Evolutionary conservation across 768 basidiomycete species (phyloP), one percentile per base, ranked within the genome.

Genomic region (Lentinus tigrinus): DNA sequence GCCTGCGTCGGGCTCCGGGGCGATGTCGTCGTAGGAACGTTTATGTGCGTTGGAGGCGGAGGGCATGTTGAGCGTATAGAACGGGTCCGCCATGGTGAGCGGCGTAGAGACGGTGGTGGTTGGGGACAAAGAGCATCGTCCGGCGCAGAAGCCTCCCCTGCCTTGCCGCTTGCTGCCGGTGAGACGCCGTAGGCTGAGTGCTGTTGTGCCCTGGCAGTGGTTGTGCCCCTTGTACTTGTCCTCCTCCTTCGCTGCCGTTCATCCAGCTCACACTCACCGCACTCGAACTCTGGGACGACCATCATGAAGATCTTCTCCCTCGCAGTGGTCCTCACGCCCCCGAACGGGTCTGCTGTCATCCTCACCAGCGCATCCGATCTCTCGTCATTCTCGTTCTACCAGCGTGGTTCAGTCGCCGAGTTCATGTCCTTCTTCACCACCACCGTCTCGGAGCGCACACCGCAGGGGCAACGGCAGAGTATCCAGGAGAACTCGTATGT

Each of bases 361-460:
- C 84, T 98, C 28, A 78, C 79, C 63, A 81, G 75, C 38, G 86
- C 88, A 16, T 84, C 80, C 43, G 96, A 98, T 69, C 81, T 98
- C 14, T 91, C 89, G 26, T 88, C 88, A 11, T 98, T 95, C 78
- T 89, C 89, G 28, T 98, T 98, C 79, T 97, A 95, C 74, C 94
- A 97, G 76, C 80, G 83, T 61, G 88, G 92, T 47, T 86, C 89
- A 17, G 85, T 96, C 51, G 84, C 79, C 51, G 96, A 98, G 76
- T 98, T 98, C 74, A 83, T 98, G 85, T 81, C 84, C 24, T 98
- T 98, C 81, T 89, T 97, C 73, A 85, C 89, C 46, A 93, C 87
- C 81, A 98, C 95, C 2, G 93, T 98, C 31, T 87, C 85, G 38
- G 93, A 95, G 67, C 81, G 95, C 44, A 98, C 95, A 16, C 78